These are phyloP conservation scores for Cercis canadensis DNA, from an alignment of 306 rosid species.

Conservation along the genomic window DNA sequence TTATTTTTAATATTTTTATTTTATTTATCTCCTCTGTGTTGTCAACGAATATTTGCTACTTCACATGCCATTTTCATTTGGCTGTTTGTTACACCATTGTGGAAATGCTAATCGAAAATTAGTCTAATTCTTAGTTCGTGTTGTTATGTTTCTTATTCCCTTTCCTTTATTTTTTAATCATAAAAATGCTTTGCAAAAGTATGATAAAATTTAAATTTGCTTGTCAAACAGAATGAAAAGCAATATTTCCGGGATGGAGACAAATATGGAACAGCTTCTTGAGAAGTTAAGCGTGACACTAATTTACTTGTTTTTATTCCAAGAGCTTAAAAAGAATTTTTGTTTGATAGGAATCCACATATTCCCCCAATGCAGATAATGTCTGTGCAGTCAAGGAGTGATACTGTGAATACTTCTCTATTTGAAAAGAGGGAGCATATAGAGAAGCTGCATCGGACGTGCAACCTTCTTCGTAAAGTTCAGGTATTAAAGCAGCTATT, in stretches of 20 bases:
- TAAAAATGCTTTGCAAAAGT: not conserved
- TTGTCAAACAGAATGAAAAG: conserved; percentile 78
- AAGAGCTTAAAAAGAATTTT: conserved; percentile 4
- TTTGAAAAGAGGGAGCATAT: conserved; percentile 89
- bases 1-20: not conserved
- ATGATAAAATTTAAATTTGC: not conserved
- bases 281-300: conserved; percentile 60
- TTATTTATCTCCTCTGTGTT: not conserved
- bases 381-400: conserved; percentile 95
- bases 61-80: conserved; percentile 8
- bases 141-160: not conserved
- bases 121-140: not conserved
- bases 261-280: conserved; percentile 91
- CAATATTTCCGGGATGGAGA: conserved; percentile 91
- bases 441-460: conserved; percentile 82
- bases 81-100: not conserved
- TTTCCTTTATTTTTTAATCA: too few species aligned
- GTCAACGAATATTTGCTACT: not conserved
- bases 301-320: conserved; percentile 1
- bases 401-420: conserved; percentile 77
- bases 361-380: conserved; percentile 63
- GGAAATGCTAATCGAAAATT: not conserved
- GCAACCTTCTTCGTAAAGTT: conserved; percentile 93
- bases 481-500: conserved; percentile 57
- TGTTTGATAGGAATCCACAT: conserved; percentile 21